Conservation (phyloP, 83 land plant species). For the Thuja plicata region DNA sequence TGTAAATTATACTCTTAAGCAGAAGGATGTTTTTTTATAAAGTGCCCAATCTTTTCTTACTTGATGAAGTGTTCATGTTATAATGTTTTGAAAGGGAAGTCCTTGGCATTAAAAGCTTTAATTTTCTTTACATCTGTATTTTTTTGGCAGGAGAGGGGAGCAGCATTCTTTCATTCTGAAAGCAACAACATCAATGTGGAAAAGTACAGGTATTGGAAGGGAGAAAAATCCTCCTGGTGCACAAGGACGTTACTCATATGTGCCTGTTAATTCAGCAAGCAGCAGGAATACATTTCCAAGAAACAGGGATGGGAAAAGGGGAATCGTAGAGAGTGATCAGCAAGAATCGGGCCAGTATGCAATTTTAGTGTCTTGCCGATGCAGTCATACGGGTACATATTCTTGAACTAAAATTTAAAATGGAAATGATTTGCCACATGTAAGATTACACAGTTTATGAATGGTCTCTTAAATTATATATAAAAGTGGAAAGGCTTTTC, state of each 20-base stretch:
- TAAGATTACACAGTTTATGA: neutral
- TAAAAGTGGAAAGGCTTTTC: conserved; percentile 1
- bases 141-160: conserved; percentile 79
- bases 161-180: conserved; percentile 95
- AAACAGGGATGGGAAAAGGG: conserved; percentile 25
- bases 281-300: conserved; percentile 25
- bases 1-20: neutral
- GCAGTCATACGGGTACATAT: conserved; percentile 85
- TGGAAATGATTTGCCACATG: neutral
- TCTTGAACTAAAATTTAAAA: neutral
- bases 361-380: conserved; percentile 85
- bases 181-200: conserved; percentile 57
- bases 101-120: neutral
- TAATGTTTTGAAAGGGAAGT: neutral
- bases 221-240: conserved; percentile 26
- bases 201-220: conserved; percentile 20
- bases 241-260: conserved; percentile 9
- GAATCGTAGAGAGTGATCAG: conserved; percentile 26
- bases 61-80: neutral
- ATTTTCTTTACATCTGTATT: neutral
- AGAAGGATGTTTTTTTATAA: neutral
- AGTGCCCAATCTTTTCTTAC: neutral
- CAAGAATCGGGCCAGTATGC: conserved; percentile 57
- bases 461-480: neutral
- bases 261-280: conserved; percentile 22